Base-by-base conservation (phyloP, 2,329 filamentous ascomycete species). In the Ophiostoma himal-ulmi region DNA sequence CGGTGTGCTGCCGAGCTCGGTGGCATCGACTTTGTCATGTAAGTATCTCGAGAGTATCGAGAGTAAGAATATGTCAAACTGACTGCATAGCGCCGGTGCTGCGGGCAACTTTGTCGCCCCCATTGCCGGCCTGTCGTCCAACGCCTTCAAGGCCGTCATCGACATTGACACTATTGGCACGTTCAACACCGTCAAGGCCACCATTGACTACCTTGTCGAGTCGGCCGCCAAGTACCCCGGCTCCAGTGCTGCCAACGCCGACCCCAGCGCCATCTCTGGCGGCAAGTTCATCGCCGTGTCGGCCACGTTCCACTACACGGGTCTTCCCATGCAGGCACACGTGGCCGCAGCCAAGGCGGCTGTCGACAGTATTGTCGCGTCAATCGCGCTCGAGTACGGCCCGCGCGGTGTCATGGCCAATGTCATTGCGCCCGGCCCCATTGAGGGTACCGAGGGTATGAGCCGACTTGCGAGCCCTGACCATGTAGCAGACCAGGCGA, bases 121-220 rank as follows among this genome's bases (percentile, higher is more conserved):
- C 5, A 90, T 98, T 72, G 86, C 90, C 57, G 90, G 90, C 73
- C 86, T 98, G 68, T 93, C 88, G 57, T 81, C 91, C 71, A 98
- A 98, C 78, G 95, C 92, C 3, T 96, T 99, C 88, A 96, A 94
- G 80, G 85, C 92, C 0, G 95, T 99, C 74, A 94, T 98, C 76
- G 95, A 98, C 73, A 99, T 99, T 77, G 95, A 98, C 78, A 90
- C 97, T 2, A 80, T 98, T 48, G 95, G 95, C 41, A 96, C 92
- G 20, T 99, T 91, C 82, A 96, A 98, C 82, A 97, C 93, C 2
- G 85, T 97, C 77, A 98, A 98, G 81, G 93, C 94, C 3, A 95
- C 93, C 0, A 82, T 97, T 44, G 92, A 93, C 0, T 86, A 96
- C 76, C 86, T 99, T 3, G 80, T 93, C 14, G 84, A 88, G 75